Percentiles rank a stretch among this genome's conserved stretches.
phyloP scores from a whole-genome alignment of 2,329 filamentous ascomycete genomes.

The Cadophora sp. region DNA sequence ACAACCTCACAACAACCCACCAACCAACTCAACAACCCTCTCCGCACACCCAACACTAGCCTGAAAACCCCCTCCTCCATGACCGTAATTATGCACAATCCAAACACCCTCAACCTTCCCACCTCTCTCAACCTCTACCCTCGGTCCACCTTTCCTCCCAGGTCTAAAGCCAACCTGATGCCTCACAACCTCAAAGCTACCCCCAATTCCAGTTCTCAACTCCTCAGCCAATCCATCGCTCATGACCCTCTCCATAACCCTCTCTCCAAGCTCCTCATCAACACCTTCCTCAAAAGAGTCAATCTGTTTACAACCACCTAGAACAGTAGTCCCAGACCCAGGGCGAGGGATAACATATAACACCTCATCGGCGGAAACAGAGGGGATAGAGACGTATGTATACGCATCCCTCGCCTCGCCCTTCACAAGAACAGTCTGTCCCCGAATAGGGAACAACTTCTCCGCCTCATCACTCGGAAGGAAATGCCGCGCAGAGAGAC shows the following conservation, averaged over 20 bases:
- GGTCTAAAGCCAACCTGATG: constrained; percentile 53
- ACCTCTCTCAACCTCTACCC: constrained; percentile 49
- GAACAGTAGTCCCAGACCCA: constrained; percentile 13
- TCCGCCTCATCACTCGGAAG: constrained; percentile 43
- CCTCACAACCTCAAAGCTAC: constrained; percentile 52
- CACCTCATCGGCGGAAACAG: constrained; percentile 28
- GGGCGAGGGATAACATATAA: constrained; percentile 50
- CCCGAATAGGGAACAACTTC: constrained; percentile 50
- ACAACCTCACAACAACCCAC: background rate
- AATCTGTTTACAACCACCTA: constrained; percentile 23
- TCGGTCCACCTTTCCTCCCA: constrained; percentile 51
- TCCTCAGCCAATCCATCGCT: constrained; percentile 4
- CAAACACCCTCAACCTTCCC: constrained; percentile 39
- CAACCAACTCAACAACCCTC: constrained; percentile 34
- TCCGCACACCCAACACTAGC: constrained; percentile 42
- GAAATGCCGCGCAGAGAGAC: constrained; percentile 49
- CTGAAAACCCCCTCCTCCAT: constrained; percentile 53
- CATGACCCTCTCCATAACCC: constrained; percentile 16
- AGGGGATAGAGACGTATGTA: constrained; percentile 40
- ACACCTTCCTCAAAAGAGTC: background rate
- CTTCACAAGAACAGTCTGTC: constrained; percentile 54
- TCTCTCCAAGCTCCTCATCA: constrained; percentile 7
- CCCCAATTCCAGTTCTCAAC: constrained; percentile 31
- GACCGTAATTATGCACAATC: constrained; percentile 56
- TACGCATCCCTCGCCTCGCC: constrained; percentile 48